Percentiles rank a stretch among this genome's conserved stretches.
Conservation (phyloP, 1,284 basidiomycete genomes). For the Inonotus obliquus region DNA sequence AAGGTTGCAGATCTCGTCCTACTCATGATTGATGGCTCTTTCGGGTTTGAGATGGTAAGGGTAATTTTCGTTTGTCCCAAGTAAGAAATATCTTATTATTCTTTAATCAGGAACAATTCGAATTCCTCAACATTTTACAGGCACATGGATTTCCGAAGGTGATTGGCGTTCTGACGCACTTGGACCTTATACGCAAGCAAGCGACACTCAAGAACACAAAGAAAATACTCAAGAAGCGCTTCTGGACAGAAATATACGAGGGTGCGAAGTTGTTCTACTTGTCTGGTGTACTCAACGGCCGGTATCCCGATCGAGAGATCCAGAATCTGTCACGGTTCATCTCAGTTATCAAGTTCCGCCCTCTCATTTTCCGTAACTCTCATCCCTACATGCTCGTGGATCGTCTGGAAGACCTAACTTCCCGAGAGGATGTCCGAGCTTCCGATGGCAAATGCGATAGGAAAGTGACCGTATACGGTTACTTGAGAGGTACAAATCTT, state of each 20-base stretch:
- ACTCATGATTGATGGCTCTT: constrained; percentile 96
- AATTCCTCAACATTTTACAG: constrained; percentile 96
- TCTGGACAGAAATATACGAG: constrained; percentile 99
- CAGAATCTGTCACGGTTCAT: constrained; percentile 96
- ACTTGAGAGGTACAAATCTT: constrained; percentile 88
- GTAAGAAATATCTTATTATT: background rate
- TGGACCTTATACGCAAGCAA: constrained; percentile 95
- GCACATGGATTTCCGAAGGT: constrained; percentile 98
- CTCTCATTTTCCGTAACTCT: constrained; percentile 90
- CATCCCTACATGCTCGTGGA: constrained; percentile 98
- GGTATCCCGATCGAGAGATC: constrained; percentile 97
- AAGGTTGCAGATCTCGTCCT: constrained; percentile 96
- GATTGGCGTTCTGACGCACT: constrained; percentile 92
- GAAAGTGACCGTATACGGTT: constrained; percentile 91
- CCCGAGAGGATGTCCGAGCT: constrained; percentile 75
- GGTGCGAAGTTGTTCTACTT: constrained; percentile 99
- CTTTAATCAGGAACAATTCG: constrained; percentile 85
- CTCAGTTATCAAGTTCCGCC: constrained; percentile 97
- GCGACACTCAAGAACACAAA: constrained; percentile 87
- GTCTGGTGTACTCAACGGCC: constrained; percentile 95
- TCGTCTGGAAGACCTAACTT: constrained; percentile 92
- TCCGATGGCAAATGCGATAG: constrained; percentile 87
- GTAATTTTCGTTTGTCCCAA: background rate
- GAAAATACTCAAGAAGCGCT: constrained; percentile 96
- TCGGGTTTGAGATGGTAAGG: constrained; percentile 96